phyloP scores from a whole-genome alignment of 345 rosid genomes.

The Rhizophora mangle region DNA sequence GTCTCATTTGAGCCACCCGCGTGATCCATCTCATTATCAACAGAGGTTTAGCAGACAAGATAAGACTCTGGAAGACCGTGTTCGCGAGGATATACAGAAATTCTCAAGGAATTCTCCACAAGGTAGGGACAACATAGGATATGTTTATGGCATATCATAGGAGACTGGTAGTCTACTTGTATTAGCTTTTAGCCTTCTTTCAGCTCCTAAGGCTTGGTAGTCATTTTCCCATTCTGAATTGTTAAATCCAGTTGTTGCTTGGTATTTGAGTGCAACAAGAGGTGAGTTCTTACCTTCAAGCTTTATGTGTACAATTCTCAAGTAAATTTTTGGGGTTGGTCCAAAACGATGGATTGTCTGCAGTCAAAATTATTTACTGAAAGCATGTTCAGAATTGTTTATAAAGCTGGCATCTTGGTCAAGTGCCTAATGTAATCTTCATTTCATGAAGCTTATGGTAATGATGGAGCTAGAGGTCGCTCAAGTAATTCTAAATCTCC shows the following conservation, averaged over 20 bases:
- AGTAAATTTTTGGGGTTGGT: conserved; percentile 51
- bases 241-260: conserved; percentile 40
- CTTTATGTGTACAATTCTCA: conserved; percentile 54
- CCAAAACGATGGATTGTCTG: conserved; percentile 43
- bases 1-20: conserved; percentile 45
- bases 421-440: conserved; percentile 79
- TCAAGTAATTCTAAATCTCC: conserved; percentile 93
- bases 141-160: conserved; percentile 54
- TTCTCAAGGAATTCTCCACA: conserved; percentile 84
- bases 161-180: conserved; percentile 54
- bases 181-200: conserved; percentile 38
- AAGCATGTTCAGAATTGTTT: conserved; percentile 42
- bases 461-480: conserved; percentile 84
- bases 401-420: conserved; percentile 55
- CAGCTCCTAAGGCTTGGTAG: conserved; percentile 7
- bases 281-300: conserved; percentile 93
- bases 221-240: conserved; percentile 20
- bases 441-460: conserved; percentile 99
- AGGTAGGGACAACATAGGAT: conserved; percentile 95
- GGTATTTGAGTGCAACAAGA: conserved; percentile 71
- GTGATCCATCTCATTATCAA: conserved; percentile 60
- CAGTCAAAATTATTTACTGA: conserved; percentile 47
- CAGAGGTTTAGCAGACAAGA: conserved; percentile 70
- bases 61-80: conserved; percentile 61
- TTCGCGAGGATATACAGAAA: conserved; percentile 66